Percentiles rank a stretch among this genome's conserved stretches.
Evolutionary conservation across 2,329 filamentous ascomycete genomes (phyloP).

Genomic region (Pseudogymnoascus destructans): DNA sequence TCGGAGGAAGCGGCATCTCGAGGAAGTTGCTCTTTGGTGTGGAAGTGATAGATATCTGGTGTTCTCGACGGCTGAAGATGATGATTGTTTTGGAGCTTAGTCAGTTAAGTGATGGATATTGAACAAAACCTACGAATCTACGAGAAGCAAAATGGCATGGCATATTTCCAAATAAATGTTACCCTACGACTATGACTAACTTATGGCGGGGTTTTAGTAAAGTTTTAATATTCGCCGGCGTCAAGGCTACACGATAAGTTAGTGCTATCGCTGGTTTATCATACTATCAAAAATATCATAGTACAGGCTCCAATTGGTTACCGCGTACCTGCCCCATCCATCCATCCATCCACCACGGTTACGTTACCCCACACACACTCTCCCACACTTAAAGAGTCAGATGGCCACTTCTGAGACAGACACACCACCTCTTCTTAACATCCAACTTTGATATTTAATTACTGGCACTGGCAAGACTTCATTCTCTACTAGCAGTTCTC

Average conservation of each 20-base stretch:
- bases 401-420: not conserved
- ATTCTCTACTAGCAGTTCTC: not conserved
- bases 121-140: not conserved
- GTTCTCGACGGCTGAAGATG: not conserved
- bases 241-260: not conserved
- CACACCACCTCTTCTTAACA: not conserved
- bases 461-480: not conserved
- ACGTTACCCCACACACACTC: slow-evolving; percentile 4
- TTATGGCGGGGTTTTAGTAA: not conserved
- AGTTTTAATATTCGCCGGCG: not conserved
- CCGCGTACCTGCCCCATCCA: slow-evolving; percentile 1
- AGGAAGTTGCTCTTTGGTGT: not conserved
- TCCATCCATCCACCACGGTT: slow-evolving; percentile 1
- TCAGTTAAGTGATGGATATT: not conserved
- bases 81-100: not conserved
- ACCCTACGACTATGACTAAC: not conserved
- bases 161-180: not conserved
- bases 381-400: not conserved
- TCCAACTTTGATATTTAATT: not conserved
- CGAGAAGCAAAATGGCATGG: not conserved
- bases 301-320: not conserved
- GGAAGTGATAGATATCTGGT: not conserved
- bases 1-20: not conserved
- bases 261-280: not conserved
- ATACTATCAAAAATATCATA: not conserved